Evolutionary conservation across 176 grass and related monocot genomes (phyloP), one percentile per base, ranked within the genome.

Genomic region (Phragmites australis): DNA sequence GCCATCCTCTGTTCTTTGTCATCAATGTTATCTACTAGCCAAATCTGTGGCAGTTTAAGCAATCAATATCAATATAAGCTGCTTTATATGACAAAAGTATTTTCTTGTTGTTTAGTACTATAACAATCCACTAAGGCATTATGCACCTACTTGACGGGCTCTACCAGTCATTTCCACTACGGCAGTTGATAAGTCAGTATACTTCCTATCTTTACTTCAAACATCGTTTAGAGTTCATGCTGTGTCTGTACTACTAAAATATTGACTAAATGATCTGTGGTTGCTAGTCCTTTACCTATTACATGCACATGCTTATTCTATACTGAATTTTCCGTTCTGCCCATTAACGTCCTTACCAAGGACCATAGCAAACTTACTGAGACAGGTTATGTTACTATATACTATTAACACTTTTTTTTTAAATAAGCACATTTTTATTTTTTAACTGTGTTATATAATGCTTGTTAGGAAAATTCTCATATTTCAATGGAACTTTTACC

Each of bases 1-100:
- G 95, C 95, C 65, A 58, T 85, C 74, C 44, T 93, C 82, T 94
- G 95, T 54, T 94, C 86, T 83, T 64, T 76, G 4, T 89, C 87
- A 11, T 89, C 83, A 23, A 89, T 55, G 45, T 64, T 87, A 72
- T 98, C 90, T 56, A 88, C 87, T 84, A 94, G 42, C 95, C 95
- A 98, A 23, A 93, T 74, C 92, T 98, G 58, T 51, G 41, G 55
- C 16, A 87, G 58, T 63, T 10, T 6, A 77, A 65, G 51, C 4
- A 64, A 39, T 43, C 48, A 65, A 0, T 0, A 39, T 87, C 48
- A 79, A 67, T 70, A 32, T 61, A 54, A 75, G 17, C 19, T 45
- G 54, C 32, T 60, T 7, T 62, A 5, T 23, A 55, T 64, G 18
- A 51, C 30, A 17, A 49, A 34, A 62, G 25, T 16, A 37, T 25